These are phyloP conservation scores for Zelopaecilomyces penicillatus DNA, from an alignment of 2,329 filamentous ascomycete species.

Conservation along the genomic window DNA sequence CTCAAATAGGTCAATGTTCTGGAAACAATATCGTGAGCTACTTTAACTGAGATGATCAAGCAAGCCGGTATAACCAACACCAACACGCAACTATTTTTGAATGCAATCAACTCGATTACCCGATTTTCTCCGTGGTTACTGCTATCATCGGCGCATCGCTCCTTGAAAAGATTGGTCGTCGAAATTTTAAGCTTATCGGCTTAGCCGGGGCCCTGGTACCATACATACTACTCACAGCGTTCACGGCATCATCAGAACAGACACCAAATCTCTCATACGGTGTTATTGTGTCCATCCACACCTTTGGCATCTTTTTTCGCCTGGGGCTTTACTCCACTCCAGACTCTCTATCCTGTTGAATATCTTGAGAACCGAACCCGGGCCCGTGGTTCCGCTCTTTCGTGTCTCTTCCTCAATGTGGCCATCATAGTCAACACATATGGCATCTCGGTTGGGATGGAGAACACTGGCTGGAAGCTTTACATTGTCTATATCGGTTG, in stretches of 20 bases:
- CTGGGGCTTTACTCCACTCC: constrained; percentile 41
- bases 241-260: constrained; percentile 33
- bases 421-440: constrained; percentile 29
- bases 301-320: constrained; percentile 44
- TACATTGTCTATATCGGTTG: constrained; percentile 38
- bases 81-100: constrained; percentile 29
- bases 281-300: constrained; percentile 38
- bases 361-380: constrained; percentile 11
- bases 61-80: constrained; percentile 27
- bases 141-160: constrained; percentile 23
- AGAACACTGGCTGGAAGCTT: constrained; percentile 35
- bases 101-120: constrained; percentile 30
- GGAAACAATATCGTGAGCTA: constrained; percentile 25
- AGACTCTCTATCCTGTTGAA: constrained; percentile 42
- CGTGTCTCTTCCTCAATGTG: neutral
- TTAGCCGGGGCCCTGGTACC: neutral
- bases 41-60: constrained; percentile 27
- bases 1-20: constrained; percentile 24
- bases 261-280: constrained; percentile 26
- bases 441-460: constrained; percentile 31
- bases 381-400: neutral
- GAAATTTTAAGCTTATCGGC: constrained; percentile 32
- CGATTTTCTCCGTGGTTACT: constrained; percentile 28
- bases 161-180: constrained; percentile 31
- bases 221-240: constrained; percentile 19